phyloP scores from a whole-genome alignment of 352 stramenopile genomes.

The Phytophthora citrophthora region DNA sequence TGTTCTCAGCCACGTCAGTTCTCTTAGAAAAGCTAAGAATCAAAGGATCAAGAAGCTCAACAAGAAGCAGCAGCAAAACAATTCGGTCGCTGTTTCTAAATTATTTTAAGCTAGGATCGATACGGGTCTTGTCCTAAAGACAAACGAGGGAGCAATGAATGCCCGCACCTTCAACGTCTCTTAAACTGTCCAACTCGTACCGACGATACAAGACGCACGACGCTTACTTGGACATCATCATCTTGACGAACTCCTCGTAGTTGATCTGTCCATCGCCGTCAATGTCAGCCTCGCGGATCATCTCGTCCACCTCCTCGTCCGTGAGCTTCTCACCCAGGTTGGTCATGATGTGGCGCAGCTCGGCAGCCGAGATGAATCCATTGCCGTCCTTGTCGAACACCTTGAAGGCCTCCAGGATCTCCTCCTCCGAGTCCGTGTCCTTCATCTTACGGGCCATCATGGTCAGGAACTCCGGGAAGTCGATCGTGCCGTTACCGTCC shows the following conservation, averaged over 20 bases:
- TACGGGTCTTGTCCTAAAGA: not conserved
- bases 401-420: conserved; percentile 99
- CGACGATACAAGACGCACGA: not conserved
- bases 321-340: conserved; percentile 99
- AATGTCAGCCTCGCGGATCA: conserved; percentile 99
- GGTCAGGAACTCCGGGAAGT: conserved; percentile 99
- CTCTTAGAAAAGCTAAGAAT: too few relatives aligned
- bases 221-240: conserved; percentile 98
- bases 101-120: conserved; percentile 25
- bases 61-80: conserved; percentile 15
- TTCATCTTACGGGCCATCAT: conserved; percentile 99
- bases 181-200: not conserved
- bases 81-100: conserved; percentile 34
- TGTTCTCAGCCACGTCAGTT: too few relatives aligned
- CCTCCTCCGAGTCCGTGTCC: conserved; percentile 98
- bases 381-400: conserved; percentile 99
- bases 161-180: conserved; percentile 2
- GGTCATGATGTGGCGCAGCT: conserved; percentile 99
- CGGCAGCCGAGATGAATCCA: conserved; percentile 98
- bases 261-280: conserved; percentile 99
- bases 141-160: not conserved
- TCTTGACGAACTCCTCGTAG: conserved; percentile 99
- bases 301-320: conserved; percentile 99
- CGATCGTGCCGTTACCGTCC: conserved; percentile 99
- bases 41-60: not conserved